Conservation (phyloP, 768 basidiomycete genomes). For the Botryobasidium botryosum region DNA sequence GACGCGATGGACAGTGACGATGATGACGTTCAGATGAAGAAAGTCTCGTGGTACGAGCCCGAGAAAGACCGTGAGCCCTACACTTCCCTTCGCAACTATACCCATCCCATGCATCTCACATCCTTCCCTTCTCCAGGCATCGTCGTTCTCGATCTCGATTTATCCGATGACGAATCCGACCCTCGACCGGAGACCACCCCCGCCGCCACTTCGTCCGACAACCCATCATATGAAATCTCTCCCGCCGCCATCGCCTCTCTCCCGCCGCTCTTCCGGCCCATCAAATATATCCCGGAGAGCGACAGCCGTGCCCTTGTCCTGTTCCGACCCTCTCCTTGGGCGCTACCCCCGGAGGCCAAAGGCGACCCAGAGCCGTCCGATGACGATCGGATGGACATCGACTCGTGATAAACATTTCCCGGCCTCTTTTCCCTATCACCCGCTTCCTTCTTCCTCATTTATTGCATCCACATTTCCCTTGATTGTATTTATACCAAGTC, state of each 20-base stretch:
- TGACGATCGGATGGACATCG: too few species aligned
- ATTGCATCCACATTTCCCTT: too few species aligned
- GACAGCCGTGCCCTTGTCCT: background rate
- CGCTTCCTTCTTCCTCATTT: too few species aligned
- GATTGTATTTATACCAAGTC: too few species aligned
- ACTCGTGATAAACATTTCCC: too few species aligned
- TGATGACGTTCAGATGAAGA: slow-evolving; percentile 54
- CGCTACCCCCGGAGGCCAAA: background rate
- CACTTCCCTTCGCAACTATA: slow-evolving; percentile 2
- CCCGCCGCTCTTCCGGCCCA: too few species aligned
- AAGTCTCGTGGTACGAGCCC: slow-evolving; percentile 47
- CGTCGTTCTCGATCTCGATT: slow-evolving; percentile 41
- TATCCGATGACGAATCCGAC: slow-evolving; percentile 26
- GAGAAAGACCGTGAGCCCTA: slow-evolving; percentile 45
- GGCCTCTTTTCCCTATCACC: too few species aligned
- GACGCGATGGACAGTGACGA: too few species aligned
- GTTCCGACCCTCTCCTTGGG: background rate
- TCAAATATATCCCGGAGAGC: background rate
- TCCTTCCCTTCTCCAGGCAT: slow-evolving; percentile 30
- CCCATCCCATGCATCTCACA: slow-evolving; percentile 4
- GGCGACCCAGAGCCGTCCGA: too few species aligned
- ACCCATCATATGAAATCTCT: background rate
- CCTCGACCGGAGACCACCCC: background rate
- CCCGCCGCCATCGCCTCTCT: background rate
- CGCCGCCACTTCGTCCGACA: background rate